A percentile compares a stretch with the other conserved stretches of the same genome.
Conservation (phyloP, 805 yeast species). For the Candida vartiovaarae region DNA sequence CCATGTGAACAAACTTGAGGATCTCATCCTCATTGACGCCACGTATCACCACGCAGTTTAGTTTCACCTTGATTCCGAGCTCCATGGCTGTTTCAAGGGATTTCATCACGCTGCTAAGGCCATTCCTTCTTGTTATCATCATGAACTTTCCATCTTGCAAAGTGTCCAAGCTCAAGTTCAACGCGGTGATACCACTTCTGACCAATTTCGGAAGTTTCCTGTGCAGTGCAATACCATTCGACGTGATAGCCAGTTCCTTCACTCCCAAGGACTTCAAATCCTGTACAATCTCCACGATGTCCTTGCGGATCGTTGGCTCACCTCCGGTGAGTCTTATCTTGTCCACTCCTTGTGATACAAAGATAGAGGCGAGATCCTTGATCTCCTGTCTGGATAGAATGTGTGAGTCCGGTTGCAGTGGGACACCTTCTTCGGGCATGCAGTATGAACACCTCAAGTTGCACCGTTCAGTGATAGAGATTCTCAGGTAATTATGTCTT, state of each 20-base stretch:
- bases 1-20: slow-evolving; percentile 37
- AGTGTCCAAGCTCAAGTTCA: slow-evolving; percentile 44
- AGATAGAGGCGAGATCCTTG: slow-evolving; percentile 33
- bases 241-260: slow-evolving; percentile 42
- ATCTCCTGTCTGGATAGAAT: slow-evolving; percentile 40
- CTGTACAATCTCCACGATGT: slow-evolving; percentile 37
- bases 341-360: slow-evolving; percentile 42
- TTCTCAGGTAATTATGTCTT: slow-evolving; percentile 42
- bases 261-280: slow-evolving; percentile 33
- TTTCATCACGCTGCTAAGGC: slow-evolving; percentile 37
- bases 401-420: slow-evolving; percentile 35
- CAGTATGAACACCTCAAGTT: slow-evolving; percentile 42
- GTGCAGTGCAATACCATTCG: slow-evolving; percentile 44
- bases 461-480: slow-evolving; percentile 45
- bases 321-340: slow-evolving; percentile 51
- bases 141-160: slow-evolving; percentile 43
- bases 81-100: slow-evolving; percentile 37
- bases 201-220: slow-evolving; percentile 39
- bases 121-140: slow-evolving; percentile 43
- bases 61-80: slow-evolving; percentile 37
- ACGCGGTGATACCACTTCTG: slow-evolving; percentile 36
- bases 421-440: slow-evolving; percentile 52
- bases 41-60: slow-evolving; percentile 45
- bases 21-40: slow-evolving; percentile 46
- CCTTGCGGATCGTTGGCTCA: slow-evolving; percentile 48